Percentiles rank a stretch among this genome's conserved stretches.
Conservation (phyloP, 2,329 filamentous ascomycete genomes). For the Sarocladium oryzae region DNA sequence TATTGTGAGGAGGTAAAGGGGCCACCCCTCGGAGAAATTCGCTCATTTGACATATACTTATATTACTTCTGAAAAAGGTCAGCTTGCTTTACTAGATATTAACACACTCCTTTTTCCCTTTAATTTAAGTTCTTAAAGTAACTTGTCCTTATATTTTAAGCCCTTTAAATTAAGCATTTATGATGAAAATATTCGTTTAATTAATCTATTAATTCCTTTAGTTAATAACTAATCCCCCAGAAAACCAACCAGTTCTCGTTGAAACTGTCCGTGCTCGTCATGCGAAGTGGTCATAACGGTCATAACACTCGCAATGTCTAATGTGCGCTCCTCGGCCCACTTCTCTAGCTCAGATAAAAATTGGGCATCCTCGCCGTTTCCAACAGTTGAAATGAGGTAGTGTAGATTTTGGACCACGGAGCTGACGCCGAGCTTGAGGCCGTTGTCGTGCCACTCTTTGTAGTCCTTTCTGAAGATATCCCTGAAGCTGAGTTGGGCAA, state of each 20-base stretch:
- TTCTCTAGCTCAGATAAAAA: constrained; percentile 42
- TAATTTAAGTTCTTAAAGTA: no score
- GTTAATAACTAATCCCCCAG: no score
- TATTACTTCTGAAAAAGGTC: no score
- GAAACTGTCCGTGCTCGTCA: constrained; percentile 44
- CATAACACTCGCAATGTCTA: constrained; percentile 64
- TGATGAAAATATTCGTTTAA: no score
- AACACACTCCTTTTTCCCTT: no score
- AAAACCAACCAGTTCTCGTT: constrained; percentile 63
- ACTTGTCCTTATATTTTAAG: no score
- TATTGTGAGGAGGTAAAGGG: no score
- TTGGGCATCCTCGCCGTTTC: constrained; percentile 30
- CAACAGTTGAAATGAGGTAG: constrained; percentile 49
- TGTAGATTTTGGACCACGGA: constrained; percentile 56
- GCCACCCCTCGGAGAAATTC: no score
- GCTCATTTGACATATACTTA: no score
- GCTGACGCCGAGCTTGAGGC: constrained; percentile 58
- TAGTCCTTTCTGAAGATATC: constrained; percentile 79
- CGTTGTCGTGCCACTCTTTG: constrained; percentile 64
- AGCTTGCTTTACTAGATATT: no score
- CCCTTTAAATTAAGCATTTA: no score
- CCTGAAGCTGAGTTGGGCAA: constrained; percentile 51
- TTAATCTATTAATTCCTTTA: no score
- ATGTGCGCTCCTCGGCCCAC: constrained; percentile 48
- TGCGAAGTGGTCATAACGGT: constrained; percentile 63